phyloP scores from a whole-genome alignment of 1,284 basidiomycete species.

The Athelia psychrophila region DNA sequence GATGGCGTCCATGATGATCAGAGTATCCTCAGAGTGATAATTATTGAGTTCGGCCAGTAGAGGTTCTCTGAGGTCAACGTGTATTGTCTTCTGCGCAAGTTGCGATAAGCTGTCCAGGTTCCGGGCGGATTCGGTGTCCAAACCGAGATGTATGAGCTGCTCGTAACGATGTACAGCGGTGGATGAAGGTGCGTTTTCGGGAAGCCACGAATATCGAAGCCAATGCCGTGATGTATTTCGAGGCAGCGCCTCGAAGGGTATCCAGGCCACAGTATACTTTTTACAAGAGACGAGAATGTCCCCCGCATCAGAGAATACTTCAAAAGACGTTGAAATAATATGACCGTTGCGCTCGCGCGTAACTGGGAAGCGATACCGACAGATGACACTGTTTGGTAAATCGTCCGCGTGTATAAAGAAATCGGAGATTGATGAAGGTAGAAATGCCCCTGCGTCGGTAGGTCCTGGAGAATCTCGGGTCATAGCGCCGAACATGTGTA shows the following conservation, averaged over 20 bases:
- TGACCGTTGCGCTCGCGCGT: conserved; percentile 23
- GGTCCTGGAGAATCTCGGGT: conserved; percentile 13
- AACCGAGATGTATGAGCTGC: no score
- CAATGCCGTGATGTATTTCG: no score
- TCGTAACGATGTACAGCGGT: no score
- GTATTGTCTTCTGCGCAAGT: no score
- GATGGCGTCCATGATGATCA: no score
- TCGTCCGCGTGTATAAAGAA: conserved; percentile 22
- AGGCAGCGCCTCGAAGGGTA: conserved; percentile 5
- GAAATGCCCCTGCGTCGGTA: conserved; percentile 24
- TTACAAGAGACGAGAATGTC: conserved; percentile 27
- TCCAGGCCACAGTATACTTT: conserved; percentile 29
- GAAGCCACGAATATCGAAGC: no score
- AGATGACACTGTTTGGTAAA: conserved; percentile 26
- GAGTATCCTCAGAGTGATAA: no score
- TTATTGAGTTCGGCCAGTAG: no score
- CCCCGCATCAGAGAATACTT: conserved; percentile 27
- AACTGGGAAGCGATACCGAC: conserved; percentile 30
- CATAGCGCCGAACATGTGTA: conserved; percentile 32
- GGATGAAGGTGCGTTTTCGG: no score
- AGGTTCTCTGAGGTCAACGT: no score
- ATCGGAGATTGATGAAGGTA: conserved; percentile 28
- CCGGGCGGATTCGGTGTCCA: no score
- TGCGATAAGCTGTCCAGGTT: no score
- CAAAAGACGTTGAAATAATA: conserved; percentile 23